Base-by-base conservation (phyloP, 2,329 filamentous ascomycete species). In the Orbilia blumenaviensis region DNA sequence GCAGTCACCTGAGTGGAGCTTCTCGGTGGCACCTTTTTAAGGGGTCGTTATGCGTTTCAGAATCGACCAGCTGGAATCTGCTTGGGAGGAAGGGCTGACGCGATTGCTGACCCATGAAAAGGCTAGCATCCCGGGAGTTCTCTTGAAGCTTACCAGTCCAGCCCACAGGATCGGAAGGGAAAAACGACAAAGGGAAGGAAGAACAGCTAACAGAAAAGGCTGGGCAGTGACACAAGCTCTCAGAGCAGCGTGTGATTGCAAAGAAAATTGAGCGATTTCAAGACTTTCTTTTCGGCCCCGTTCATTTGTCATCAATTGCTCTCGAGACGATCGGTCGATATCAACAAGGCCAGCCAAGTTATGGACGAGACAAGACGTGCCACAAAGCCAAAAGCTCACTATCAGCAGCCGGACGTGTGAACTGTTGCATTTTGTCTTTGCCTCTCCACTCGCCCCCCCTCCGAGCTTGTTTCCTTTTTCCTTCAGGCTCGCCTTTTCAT, bases 21-120 rank as follows among this genome's bases (percentile, higher is more conserved):
- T 74, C 42, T 67, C 69, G 52, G 69, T 74, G 69, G 69, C 69
- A 74, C 69, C 69, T 34, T 62, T 71, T 74, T 67, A 60, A 67
- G 69, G 69, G 69, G 62, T 32, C 54, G 62, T 62, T 66, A 66
- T 66, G 69, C 61, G 69, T 74, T 74, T 74, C 69, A 74, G 69
- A 74, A 67, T 66, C 21, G 69, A 74, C 69, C 69, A 74, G 69
- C 69, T 74, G 62, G 69, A 74, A 66, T 74, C 38, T 60, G 29
- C 52, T 73, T 34, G 32, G 54, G 54, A 56, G 29, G 46, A 74
- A 74, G 69, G 68, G 69, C 69, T 74, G 69, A 74, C 69, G 69
- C 69, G 69, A 74, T 74, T 74, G 54, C 62, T 67, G 54, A 67
- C 42, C 69, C 66, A 52, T 69, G 66, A 69, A 54, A 54, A 68